These are phyloP conservation scores for Cystoderma amianthinum DNA, from an alignment of 768 basidiomycete genomes.

Conservation along the genomic window DNA sequence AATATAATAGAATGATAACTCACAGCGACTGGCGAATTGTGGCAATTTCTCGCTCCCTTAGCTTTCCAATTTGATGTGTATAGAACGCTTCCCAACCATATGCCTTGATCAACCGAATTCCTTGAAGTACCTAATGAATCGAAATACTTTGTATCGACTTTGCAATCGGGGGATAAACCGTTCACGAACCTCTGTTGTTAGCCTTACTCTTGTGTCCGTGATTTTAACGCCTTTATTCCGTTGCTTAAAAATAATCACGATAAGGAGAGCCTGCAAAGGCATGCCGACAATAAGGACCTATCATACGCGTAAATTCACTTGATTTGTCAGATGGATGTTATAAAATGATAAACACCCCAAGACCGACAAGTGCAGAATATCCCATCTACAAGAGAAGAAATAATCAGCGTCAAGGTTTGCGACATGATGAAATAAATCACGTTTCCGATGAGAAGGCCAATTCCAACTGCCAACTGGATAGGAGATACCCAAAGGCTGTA, in stretches of 20 bases:
- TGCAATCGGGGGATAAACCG: too few relatives aligned
- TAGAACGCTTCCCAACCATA: slow-evolving; percentile 58
- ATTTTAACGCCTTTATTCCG: slow-evolving; percentile 38
- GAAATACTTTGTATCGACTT: neutral
- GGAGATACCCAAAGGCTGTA: slow-evolving; percentile 25
- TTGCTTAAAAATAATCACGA: slow-evolving; percentile 34
- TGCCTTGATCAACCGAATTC: slow-evolving; percentile 59
- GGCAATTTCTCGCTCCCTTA: slow-evolving; percentile 31
- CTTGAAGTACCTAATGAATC: slow-evolving; percentile 48
- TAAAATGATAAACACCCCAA: slow-evolving; percentile 24
- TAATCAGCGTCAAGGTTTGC: neutral
- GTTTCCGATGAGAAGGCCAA: slow-evolving; percentile 42
- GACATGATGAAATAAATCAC: slow-evolving; percentile 15
- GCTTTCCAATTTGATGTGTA: slow-evolving; percentile 27
- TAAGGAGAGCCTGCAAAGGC: slow-evolving; percentile 38
- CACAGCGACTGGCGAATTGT: slow-evolving; percentile 32
- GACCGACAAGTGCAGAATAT: slow-evolving; percentile 47
- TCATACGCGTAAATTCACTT: neutral
- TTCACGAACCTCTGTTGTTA: slow-evolving; percentile 41
- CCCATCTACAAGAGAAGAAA: slow-evolving; percentile 26
- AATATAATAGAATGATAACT: too few relatives aligned
- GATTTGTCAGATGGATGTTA: slow-evolving; percentile 3
- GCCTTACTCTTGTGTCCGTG: slow-evolving; percentile 45
- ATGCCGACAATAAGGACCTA: slow-evolving; percentile 41
- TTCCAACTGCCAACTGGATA: slow-evolving; percentile 37